Evolutionary conservation across 2,329 filamentous ascomycete genomes (phyloP).

Genomic region (Fusarium bactridioides): DNA sequence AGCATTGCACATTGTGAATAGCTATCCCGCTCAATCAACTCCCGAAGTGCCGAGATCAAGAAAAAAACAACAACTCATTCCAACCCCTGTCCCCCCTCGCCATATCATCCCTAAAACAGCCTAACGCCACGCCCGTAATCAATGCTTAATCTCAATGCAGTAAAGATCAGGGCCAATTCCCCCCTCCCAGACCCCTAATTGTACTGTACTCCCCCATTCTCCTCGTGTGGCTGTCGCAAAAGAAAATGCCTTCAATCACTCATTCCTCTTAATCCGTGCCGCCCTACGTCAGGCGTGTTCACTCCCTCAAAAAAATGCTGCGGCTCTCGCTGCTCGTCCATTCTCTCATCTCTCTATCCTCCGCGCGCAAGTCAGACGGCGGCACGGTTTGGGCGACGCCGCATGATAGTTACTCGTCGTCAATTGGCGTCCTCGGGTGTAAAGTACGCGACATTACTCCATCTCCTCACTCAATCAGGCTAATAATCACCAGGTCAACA

Average conservation of each 20-base stretch:
- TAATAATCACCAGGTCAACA: conserved; percentile 52
- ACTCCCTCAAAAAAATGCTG: conserved; percentile 14
- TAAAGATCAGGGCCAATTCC: conserved; percentile 1
- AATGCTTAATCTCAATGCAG: background rate
- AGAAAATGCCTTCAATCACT: conserved; percentile 27
- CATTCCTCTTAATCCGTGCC: conserved; percentile 11
- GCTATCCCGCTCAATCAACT: background rate
- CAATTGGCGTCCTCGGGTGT: conserved; percentile 67
- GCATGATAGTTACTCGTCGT: conserved; percentile 65
- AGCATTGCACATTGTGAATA: fast-evolving
- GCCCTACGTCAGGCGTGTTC: conserved; percentile 7
- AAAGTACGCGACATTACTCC: conserved; percentile 44
- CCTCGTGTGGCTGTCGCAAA: conserved; percentile 26
- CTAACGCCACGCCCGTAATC: background rate
- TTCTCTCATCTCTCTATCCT: conserved; percentile 5
- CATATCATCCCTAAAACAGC: conserved; percentile 19
- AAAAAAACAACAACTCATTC: background rate
- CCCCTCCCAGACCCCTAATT: conserved; percentile 16
- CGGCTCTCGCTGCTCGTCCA: conserved; percentile 14
- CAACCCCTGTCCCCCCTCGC: conserved; percentile 17
- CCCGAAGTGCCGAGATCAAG: background rate
- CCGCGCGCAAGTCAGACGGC: conserved; percentile 3
- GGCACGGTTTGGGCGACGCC: conserved; percentile 55
- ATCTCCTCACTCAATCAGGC: background rate
- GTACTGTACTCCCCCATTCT: background rate